Percentiles rank a stretch among this genome's conserved stretches.
phyloP scores from a whole-genome alignment of 176 grass and related monocot genomes.

The Zizania latifolia region DNA sequence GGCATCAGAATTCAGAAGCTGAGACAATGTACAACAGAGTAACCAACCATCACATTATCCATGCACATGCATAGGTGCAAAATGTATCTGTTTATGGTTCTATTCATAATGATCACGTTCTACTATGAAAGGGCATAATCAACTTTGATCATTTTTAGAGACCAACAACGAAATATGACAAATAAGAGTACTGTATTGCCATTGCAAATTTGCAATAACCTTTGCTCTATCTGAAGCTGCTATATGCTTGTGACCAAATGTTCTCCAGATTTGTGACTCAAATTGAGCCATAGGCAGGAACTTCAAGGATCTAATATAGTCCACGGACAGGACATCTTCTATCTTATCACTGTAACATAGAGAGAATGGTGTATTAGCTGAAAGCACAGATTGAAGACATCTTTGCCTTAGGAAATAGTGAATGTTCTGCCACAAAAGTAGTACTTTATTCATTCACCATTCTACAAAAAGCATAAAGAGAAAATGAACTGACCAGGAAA shows the following conservation, averaged over 20 bases:
- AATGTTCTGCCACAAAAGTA: not conserved
- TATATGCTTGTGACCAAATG: constrained; percentile 28
- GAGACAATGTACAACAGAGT: not conserved
- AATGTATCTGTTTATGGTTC: not conserved
- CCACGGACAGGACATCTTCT: constrained; percentile 37
- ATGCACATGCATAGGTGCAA: not conserved
- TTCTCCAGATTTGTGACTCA: constrained; percentile 46
- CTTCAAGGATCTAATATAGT: constrained; percentile 39
- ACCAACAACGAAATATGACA: not conserved
- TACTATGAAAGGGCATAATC: not conserved
- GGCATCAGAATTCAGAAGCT: not conserved
- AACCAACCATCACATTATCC: not conserved
- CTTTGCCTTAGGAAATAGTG: not conserved
- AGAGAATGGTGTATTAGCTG: not conserved
- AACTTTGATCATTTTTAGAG: not conserved
- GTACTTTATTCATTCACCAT: not conserved
- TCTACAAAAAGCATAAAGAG: not conserved
- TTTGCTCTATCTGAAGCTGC: constrained; percentile 46
- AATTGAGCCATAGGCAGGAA: constrained; percentile 38
- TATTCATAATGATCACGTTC: not conserved
- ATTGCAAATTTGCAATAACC: constrained; percentile 29
- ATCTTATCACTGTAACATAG: constrained; percentile 47
- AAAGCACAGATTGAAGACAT: not conserved
- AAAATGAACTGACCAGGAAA: constrained; percentile 31
- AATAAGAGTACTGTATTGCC: not conserved